phyloP scores from a whole-genome alignment of 805 yeast genomes.

The Henningerozyma blattae region DNA sequence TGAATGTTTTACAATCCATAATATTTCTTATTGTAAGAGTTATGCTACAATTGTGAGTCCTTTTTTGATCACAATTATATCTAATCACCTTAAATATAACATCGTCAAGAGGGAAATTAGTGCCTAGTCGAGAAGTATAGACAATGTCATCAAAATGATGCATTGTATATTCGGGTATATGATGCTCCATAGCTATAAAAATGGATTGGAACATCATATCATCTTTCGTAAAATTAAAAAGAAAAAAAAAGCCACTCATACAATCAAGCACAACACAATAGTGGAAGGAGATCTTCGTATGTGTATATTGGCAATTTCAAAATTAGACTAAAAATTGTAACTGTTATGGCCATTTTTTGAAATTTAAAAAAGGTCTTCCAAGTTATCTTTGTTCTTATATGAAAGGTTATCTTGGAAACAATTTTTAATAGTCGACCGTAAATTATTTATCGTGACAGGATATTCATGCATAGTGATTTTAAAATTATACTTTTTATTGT shows the following conservation, averaged over 20 bases:
- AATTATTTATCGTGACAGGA: slow-evolving; percentile 55
- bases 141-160: slow-evolving; percentile 76
- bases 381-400: slow-evolving; percentile 40
- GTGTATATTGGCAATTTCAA: slow-evolving; percentile 66
- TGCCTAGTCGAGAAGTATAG: slow-evolving; percentile 63
- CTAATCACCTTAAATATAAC: slow-evolving; percentile 41
- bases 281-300: slow-evolving; percentile 61
- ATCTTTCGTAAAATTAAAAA: slow-evolving; percentile 78
- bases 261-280: slow-evolving; percentile 59
- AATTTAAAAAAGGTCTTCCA: slow-evolving; percentile 60
- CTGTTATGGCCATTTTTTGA: slow-evolving; percentile 65
- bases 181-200: slow-evolving; percentile 73
- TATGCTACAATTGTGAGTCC: too few relatives aligned
- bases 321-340: slow-evolving; percentile 84
- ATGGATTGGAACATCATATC: slow-evolving; percentile 91
- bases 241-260: slow-evolving; percentile 75
- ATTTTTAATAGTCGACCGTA: slow-evolving; percentile 62
- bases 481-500: slow-evolving; percentile 63
- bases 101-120: slow-evolving; percentile 64
- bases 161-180: slow-evolving; percentile 44
- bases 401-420: slow-evolving; percentile 52
- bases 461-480: slow-evolving; percentile 63
- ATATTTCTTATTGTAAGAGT: too few relatives aligned
- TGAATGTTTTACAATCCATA: too few relatives aligned
- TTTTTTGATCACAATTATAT: slow-evolving; percentile 67